phyloP scores from a whole-genome alignment of 139 green algal genomes.

The Desmodesmus armatus region DNA sequence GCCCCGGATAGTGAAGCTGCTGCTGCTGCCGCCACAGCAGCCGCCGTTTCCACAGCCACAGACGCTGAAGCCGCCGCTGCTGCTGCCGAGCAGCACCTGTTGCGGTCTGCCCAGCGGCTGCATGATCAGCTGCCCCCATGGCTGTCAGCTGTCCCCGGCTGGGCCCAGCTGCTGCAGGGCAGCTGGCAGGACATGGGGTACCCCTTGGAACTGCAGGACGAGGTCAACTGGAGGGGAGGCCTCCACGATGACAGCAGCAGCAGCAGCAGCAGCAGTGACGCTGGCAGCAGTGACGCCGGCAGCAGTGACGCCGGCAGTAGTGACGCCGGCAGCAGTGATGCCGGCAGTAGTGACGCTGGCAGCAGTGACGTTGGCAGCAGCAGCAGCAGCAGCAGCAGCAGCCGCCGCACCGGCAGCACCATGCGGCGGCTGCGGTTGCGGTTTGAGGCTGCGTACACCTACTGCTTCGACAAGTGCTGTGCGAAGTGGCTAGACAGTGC shows the following conservation, averaged over 20 bases:
- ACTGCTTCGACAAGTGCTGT: too few relatives aligned
- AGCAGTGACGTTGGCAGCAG: too few relatives aligned
- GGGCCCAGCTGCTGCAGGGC: background rate
- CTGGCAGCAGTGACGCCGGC: background rate
- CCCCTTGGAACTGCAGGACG: background rate
- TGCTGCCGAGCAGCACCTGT: background rate
- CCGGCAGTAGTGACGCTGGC: too few relatives aligned
- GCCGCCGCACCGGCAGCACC: too few relatives aligned
- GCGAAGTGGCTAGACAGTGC: background rate
- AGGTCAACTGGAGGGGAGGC: background rate
- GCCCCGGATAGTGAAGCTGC: background rate
- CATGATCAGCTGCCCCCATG: background rate
- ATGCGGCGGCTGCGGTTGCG: background rate
- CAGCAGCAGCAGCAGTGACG: background rate
- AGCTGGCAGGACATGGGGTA: background rate
- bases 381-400: constrained; percentile 14
- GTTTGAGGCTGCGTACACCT: too few relatives aligned
- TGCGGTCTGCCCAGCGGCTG: background rate
- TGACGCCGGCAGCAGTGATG: background rate
- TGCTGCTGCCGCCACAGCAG: constrained; percentile 19
- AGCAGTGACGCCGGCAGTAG: background rate
- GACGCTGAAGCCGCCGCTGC: background rate
- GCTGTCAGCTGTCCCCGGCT: background rate
- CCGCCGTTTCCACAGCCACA: background rate
- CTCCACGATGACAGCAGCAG: background rate